phyloP scores from a whole-genome alignment of 2,329 filamentous ascomycete genomes.

The Talaromyces sp. region DNA sequence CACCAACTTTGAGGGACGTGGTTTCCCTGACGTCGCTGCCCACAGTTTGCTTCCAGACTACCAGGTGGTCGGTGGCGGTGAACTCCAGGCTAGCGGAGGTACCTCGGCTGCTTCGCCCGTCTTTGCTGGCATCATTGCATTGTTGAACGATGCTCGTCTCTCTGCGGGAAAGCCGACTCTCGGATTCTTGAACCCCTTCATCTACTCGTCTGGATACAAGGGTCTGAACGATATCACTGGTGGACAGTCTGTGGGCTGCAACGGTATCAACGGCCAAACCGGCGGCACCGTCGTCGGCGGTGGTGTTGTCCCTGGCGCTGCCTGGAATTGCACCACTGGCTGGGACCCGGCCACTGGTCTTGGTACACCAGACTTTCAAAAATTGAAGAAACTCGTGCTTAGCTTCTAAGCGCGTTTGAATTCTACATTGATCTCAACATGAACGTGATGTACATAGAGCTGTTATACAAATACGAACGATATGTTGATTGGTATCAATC shows the following conservation, averaged over 20 bases:
- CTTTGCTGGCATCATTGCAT: slow-evolving; percentile 56
- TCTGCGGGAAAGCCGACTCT: slow-evolving; percentile 48
- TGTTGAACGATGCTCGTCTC: slow-evolving; percentile 62
- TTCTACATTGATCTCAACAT: slow-evolving; percentile 17
- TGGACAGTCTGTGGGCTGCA: slow-evolving; percentile 35
- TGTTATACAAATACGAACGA: not conserved
- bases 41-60: slow-evolving; percentile 50
- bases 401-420: slow-evolving; percentile 25
- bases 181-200: slow-evolving; percentile 60
- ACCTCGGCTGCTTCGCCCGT: slow-evolving; percentile 53
- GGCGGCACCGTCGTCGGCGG: slow-evolving; percentile 21
- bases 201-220: slow-evolving; percentile 50
- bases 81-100: slow-evolving; percentile 21
- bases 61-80: slow-evolving; percentile 18
- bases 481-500: not conserved
- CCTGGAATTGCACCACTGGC: slow-evolving; percentile 31
- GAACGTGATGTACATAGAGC: slow-evolving; percentile 3
- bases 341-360: slow-evolving; percentile 35
- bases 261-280: slow-evolving; percentile 31
- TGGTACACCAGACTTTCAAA: slow-evolving; percentile 27
- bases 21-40: slow-evolving; percentile 59
- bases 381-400: slow-evolving; percentile 17
- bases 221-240: slow-evolving; percentile 48
- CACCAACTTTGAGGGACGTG: slow-evolving; percentile 52
- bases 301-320: slow-evolving; percentile 26